phyloP scores from a whole-genome alignment of 2,329 filamentous ascomycete species.

The Alternaria brassicae region DNA sequence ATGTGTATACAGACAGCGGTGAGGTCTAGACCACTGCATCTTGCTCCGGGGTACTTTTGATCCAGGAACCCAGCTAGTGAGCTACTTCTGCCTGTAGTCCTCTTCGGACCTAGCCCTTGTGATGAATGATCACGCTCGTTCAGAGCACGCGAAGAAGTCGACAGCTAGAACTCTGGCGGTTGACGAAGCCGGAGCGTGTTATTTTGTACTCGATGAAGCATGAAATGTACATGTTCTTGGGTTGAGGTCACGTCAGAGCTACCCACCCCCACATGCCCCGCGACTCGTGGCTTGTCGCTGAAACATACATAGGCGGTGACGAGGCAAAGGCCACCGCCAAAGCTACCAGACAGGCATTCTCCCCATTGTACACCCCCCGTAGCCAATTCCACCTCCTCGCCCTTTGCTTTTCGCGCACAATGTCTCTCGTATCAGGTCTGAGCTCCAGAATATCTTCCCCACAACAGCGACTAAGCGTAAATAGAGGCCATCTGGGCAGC shows the following conservation, averaged over 20 bases:
- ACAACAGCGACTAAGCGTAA: conserved; percentile 6
- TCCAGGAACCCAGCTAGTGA: neutral
- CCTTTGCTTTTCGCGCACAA: neutral
- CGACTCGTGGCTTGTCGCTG: conserved; percentile 9
- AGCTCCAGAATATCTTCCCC: neutral
- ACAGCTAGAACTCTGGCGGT: neutral
- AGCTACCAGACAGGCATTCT: conserved; percentile 26
- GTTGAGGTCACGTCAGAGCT: neutral
- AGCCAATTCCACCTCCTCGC: neutral
- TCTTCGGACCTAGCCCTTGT: neutral
- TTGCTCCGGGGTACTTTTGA: neutral
- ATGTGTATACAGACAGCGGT: neutral
- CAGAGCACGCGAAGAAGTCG: neutral
- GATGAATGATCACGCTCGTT: neutral
- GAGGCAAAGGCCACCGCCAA: conserved; percentile 10
- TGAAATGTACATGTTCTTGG: neutral
- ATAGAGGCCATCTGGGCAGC: conserved; percentile 81
- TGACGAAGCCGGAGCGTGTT: no score
- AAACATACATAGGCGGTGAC: conserved; percentile 14
- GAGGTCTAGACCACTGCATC: neutral
- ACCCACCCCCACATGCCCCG: conserved; percentile 19
- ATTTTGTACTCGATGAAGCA: neutral
- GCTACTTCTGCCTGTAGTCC: neutral
- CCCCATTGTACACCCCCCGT: no score
- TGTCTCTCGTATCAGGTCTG: conserved; percentile 32